A percentile compares a stretch with the other conserved stretches of the same genome.
phyloP scores from a whole-genome alignment of 2,329 filamentous ascomycete genomes.

The Alternaria triticimaculans region DNA sequence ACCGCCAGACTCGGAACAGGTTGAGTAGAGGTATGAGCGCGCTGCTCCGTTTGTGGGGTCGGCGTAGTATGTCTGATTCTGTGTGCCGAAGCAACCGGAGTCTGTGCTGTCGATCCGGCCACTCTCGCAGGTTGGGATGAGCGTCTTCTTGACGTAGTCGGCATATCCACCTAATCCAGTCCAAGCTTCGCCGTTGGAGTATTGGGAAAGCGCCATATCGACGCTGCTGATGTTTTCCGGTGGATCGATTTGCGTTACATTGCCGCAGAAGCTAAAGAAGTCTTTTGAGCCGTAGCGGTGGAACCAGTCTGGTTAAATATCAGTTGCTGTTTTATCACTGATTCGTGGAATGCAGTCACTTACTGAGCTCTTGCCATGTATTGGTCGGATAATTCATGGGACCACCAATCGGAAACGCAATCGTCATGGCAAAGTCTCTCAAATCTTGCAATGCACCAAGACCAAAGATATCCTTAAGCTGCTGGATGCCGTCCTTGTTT shows the following conservation, averaged over 20 bases:
- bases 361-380: slow-evolving; percentile 62
- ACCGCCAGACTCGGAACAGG: slow-evolving; percentile 57
- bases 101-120: slow-evolving; percentile 53
- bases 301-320: slow-evolving; percentile 47
- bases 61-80: slow-evolving; percentile 54
- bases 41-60: slow-evolving; percentile 49
- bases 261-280: slow-evolving; percentile 61
- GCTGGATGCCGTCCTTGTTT: slow-evolving; percentile 51
- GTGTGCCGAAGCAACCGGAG: slow-evolving; percentile 54
- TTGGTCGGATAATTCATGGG: slow-evolving; percentile 58
- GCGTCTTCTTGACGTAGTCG: slow-evolving; percentile 57
- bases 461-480: slow-evolving; percentile 58
- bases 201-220: slow-evolving; percentile 57
- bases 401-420: slow-evolving; percentile 57
- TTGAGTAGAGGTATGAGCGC: slow-evolving; percentile 60
- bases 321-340: not conserved
- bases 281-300: slow-evolving; percentile 52
- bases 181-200: slow-evolving; percentile 59
- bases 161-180: slow-evolving; percentile 60
- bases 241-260: slow-evolving; percentile 57
- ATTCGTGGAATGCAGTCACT: not conserved
- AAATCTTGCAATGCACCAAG: slow-evolving; percentile 54
- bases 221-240: slow-evolving; percentile 53
- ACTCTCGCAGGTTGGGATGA: slow-evolving; percentile 53
- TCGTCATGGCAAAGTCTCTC: slow-evolving; percentile 58